Evolutionary conservation across 1,139 yeast genomes (phyloP).

Genomic region (Lodderomyces metapsilosis): DNA sequence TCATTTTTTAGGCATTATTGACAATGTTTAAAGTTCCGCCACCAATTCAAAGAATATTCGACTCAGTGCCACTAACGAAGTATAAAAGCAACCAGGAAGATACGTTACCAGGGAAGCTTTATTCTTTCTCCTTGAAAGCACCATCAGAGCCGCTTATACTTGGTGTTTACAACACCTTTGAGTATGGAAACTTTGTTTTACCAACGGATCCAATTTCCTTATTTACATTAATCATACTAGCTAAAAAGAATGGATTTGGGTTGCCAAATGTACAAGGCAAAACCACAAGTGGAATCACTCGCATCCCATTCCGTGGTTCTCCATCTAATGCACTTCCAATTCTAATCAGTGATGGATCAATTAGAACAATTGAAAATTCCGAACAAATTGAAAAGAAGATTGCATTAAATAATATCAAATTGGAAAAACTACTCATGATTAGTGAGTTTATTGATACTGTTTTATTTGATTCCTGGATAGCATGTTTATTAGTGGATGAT

Average conservation of each 20-base stretch:
- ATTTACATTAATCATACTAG: slow-evolving; percentile 31
- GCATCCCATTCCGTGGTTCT: slow-evolving; percentile 25
- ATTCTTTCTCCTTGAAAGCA: slow-evolving; percentile 16
- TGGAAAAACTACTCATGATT: slow-evolving; percentile 17
- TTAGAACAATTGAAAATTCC: slow-evolving; percentile 24
- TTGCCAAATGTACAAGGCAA: slow-evolving; percentile 22
- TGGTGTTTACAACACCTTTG: slow-evolving; percentile 40
- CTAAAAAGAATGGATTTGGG: slow-evolving; percentile 31
- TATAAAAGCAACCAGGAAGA: slow-evolving; percentile 28
- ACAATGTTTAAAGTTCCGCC: slow-evolving; percentile 35
- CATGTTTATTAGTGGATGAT: slow-evolving; percentile 26
- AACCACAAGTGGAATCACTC: neutral
- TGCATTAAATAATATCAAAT: slow-evolving; percentile 7
- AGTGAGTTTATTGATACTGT: slow-evolving; percentile 35
- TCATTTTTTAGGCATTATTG: too few species aligned
- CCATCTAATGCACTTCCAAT: slow-evolving; percentile 44
- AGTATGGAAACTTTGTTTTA: slow-evolving; percentile 18
- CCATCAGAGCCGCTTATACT: slow-evolving; percentile 26
- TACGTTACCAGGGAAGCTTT: slow-evolving; percentile 18
- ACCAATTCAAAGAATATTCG: slow-evolving; percentile 43
- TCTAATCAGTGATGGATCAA: slow-evolving; percentile 37
- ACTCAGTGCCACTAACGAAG: slow-evolving; percentile 45
- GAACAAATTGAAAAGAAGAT: slow-evolving; percentile 13
- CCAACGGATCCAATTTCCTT: slow-evolving; percentile 50
- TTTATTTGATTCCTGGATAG: slow-evolving; percentile 42